Evolutionary conservation across 805 yeast genomes (phyloP).

Genomic region (Dipodascus albidus): DNA sequence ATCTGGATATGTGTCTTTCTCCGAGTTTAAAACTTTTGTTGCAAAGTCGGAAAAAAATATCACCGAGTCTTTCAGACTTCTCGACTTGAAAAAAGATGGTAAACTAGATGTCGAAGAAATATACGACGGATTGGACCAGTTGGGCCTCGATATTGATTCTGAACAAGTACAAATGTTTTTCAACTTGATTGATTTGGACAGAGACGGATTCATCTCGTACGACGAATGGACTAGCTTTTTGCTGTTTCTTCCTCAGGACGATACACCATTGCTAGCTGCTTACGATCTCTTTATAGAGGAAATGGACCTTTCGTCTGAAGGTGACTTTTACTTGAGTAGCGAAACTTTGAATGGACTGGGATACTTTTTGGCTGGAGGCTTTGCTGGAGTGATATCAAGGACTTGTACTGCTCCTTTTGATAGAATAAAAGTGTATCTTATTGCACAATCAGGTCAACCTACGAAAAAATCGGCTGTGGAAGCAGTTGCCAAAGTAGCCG

Average conservation of each 20-base stretch:
- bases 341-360: conserved; percentile 79
- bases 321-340: conserved; percentile 77
- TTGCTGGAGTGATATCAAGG: conserved; percentile 91
- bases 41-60: conserved; percentile 61
- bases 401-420: conserved; percentile 97
- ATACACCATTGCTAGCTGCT: conserved; percentile 49
- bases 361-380: conserved; percentile 87
- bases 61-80: conserved; percentile 48
- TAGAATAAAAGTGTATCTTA: conserved; percentile 83
- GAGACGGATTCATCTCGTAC: conserved; percentile 60
- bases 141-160: conserved; percentile 31
- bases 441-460: conserved; percentile 56
- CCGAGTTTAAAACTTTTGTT: conserved; percentile 57
- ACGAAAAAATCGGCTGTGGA: conserved; percentile 3
- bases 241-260: conserved; percentile 65
- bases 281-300: conserved; percentile 72
- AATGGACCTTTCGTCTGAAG: conserved; percentile 75
- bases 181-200: conserved; percentile 39
- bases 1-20: conserved; percentile 24
- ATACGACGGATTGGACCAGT: conserved; percentile 39
- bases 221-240: conserved; percentile 81
- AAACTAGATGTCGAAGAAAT: conserved; percentile 55
- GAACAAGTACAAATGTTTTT: conserved; percentile 46
- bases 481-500: conserved; percentile 4
- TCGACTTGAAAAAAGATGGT: conserved; percentile 70